Base-by-base conservation (phyloP, 108 stramenopile species). In the Cyclotella choctawhatcheeana region DNA sequence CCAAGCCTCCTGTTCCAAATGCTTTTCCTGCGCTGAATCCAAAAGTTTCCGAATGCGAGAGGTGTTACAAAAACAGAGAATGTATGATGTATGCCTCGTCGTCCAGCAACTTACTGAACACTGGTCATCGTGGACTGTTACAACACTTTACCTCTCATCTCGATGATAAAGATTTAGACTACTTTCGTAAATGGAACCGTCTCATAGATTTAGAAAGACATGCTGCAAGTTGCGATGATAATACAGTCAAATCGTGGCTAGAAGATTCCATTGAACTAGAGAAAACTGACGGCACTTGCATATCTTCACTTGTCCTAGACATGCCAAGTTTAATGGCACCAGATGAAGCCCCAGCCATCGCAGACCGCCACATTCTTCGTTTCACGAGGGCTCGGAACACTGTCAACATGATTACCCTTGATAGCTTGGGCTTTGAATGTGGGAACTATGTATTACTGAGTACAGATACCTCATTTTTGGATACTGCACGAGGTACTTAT, bases 151-250 rank as follows among this genome's bases (percentile, higher is more conserved):
- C 90, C 16, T 89, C 88, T n/a, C 89, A 92, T 61, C 66, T 95
- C 50, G 31, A 53, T 12, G 64, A 52, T 8, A 68, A 71, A 13
- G 94, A 95, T 58, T 29, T 95, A 14, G 73, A 79, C 17, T 95
- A 95, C 62, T 95, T 95, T 71, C 81, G 69, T 2, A 85, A 87
- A 70, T 95, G 92, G 92, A 90, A 95, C 50, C 84, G 90, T n/a
- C 51, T 95, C 45, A 93, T 95, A 45, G 94, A 95, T 67, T 55
- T 95, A 25, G 94, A 95, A 74, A 79, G 83, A 13, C 81, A 90
- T 34, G 85, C 88, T 35, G 60, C n/a, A n/a, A n/a, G 64, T 56
- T 56, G 29, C 7, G 47, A 47, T 12, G 35, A 51, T 10, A 64
- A 65, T 51, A 34, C 81, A 8, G 58, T 68, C 12, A 74, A 87